Conservation (phyloP, 2,329 filamentous ascomycete genomes). For the Diaporthe citri region DNA sequence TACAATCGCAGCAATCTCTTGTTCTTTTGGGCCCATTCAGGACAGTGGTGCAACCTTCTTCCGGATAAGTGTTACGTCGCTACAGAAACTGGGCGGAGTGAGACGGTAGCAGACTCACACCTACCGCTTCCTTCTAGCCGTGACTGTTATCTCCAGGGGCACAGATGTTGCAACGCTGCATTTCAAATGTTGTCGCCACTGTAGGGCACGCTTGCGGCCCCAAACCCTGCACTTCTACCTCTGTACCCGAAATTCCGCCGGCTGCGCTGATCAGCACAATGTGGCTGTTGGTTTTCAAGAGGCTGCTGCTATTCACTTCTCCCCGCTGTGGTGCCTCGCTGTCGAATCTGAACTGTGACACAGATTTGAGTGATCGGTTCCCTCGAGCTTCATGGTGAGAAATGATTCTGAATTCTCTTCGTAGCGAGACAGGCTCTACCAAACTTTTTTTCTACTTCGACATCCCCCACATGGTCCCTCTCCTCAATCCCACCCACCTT, state of each 20-base stretch:
- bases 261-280: not conserved
- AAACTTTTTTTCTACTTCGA: not conserved
- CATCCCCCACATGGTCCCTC: not conserved
- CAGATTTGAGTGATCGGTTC: not conserved
- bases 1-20: not conserved
- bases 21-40: not conserved
- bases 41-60: not conserved
- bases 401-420: not conserved
- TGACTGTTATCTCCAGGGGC: not conserved
- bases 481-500: slow-evolving; percentile 3
- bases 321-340: no score
- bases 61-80: not conserved
- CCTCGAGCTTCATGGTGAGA: not conserved
- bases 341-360: not conserved
- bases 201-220: not conserved
- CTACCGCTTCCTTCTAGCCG: not conserved
- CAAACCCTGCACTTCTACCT: not conserved
- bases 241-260: not conserved
- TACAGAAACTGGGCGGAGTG: no score
- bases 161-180: not conserved
- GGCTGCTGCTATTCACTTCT: not conserved
- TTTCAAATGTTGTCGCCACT: not conserved
- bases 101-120: not conserved
- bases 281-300: no score
- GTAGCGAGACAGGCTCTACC: no score